These are phyloP conservation scores for Lactifluus rugatus DNA, from an alignment of 768 basidiomycete genomes.

Conservation along the genomic window DNA sequence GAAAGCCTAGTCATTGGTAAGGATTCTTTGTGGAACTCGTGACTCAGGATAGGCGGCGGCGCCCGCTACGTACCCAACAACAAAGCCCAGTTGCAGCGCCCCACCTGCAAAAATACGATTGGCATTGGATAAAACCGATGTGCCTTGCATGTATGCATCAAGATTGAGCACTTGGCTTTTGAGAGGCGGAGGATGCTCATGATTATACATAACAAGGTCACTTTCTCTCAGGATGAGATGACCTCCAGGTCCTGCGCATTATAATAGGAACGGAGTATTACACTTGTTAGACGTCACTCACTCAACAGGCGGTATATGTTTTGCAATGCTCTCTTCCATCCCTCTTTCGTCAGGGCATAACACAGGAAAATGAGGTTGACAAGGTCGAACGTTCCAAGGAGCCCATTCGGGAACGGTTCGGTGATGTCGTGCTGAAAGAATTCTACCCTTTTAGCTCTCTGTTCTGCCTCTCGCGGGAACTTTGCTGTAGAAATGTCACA, in stretches of 20 bases:
- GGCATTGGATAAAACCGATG: not conserved
- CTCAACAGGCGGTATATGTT: not conserved
- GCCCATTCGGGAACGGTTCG: not conserved
- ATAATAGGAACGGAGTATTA: not conserved
- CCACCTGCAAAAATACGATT: not conserved
- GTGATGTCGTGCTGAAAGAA: slow-evolving; percentile 5
- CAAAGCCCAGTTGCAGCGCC: not conserved
- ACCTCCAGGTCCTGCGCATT: not conserved
- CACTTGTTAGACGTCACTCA: not conserved
- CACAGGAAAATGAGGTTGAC: not conserved
- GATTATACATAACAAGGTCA: not conserved
- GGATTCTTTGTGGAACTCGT: too few species aligned
- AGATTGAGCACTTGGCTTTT: not conserved
- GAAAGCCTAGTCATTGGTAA: not conserved
- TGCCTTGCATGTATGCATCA: not conserved
- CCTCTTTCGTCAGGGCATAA: not conserved
- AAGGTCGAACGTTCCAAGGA: slow-evolving; percentile 3
- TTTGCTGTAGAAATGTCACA: slow-evolving; percentile 1
- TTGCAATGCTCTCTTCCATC: not conserved
- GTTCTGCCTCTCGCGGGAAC: not conserved
- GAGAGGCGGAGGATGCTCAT: not conserved
- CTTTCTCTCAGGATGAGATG: not conserved
- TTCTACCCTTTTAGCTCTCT: not conserved
- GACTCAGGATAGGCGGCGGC: not conserved
- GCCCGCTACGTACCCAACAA: not conserved